Evolutionary conservation across 1,284 basidiomycete genomes (phyloP), one percentile per base, ranked within the genome.

Genomic region (Boletus mariae): DNA sequence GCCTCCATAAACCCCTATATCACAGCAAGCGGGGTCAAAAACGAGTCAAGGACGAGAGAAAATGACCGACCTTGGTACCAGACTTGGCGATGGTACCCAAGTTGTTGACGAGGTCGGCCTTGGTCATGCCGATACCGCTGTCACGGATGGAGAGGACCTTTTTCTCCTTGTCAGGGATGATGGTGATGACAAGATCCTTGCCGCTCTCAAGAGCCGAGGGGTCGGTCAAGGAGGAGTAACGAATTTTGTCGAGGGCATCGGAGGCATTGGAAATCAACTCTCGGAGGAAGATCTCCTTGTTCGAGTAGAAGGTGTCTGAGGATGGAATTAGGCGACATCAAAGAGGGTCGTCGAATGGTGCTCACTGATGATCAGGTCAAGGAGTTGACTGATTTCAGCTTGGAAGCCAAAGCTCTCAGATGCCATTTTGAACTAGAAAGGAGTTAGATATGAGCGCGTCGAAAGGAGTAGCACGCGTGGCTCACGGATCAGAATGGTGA

Each of bases 41-140:
- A 47, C 26, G 44, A 38, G 42, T 55, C 0, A 49, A 57, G 38
- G 34, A 53, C 32, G 49, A 8, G 17, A 41, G 0, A 2, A 44
- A 8, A 41, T 13, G 51, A 53, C 75, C 25, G 52, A 86, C 89
- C 79, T 95, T 92, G 57, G 90, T 92, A 61, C 93, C 94, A 57
- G 93, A 96, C 82, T 96, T 99, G 77, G 96, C 96, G 72, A 99
- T 99, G 55, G 97, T 99, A 81, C 96, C 97, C 60, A 99, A 84
- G 85, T 99, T 99, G 86, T 97, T 98, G 74, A 97, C 94, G 69
- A 95, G 82, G 75, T 95, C 92, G 57, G 94, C 93, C 83, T 98
- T 98, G 80, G 94, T 98, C 94, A 97, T 97, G 74, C 97, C 96
- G 63, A 99, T 82, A 88, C 97, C 97, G 57, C 94, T 92, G 75